Evolutionary conservation across 192 early-diverging fungal species (phyloP).

Genomic region (Diversispora eburnea): DNA sequence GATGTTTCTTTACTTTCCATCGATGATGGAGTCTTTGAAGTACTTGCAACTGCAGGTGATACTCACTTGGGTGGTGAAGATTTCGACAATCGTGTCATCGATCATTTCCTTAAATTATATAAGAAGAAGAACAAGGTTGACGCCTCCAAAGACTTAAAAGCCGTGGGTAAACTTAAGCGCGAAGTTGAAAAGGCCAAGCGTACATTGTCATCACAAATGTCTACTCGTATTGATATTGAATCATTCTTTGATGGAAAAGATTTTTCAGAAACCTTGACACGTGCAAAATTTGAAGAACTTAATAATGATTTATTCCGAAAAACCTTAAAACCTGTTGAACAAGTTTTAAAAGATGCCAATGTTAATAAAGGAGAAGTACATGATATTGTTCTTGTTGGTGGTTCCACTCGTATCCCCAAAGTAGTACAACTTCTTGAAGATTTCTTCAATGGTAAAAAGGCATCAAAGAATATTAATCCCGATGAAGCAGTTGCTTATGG

Average conservation of each 20-base stretch:
- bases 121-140: slow-evolving; percentile 90
- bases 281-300: slow-evolving; percentile 96
- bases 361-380: slow-evolving; percentile 83
- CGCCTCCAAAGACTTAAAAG: slow-evolving; percentile 76
- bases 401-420: slow-evolving; percentile 98
- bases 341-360: slow-evolving; percentile 88
- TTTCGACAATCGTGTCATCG: slow-evolving; percentile 94
- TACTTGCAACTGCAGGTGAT: slow-evolving; percentile 93
- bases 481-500: slow-evolving; percentile 99
- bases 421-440: slow-evolving; percentile 89
- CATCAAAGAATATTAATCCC: slow-evolving; percentile 95
- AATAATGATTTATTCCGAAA: slow-evolving; percentile 91
- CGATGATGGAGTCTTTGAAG: slow-evolving; percentile 95
- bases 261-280: slow-evolving; percentile 90
- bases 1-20: slow-evolving; percentile 97
- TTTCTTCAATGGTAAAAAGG: slow-evolving; percentile 96
- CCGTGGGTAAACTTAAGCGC: slow-evolving; percentile 91
- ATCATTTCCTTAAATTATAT: slow-evolving; percentile 89
- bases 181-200: slow-evolving; percentile 98
- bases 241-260: slow-evolving; percentile 83
- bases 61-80: slow-evolving; percentile 98
- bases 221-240: slow-evolving; percentile 90
- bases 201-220: slow-evolving; percentile 89
- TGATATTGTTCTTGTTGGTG: slow-evolving; percentile 97
- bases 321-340: slow-evolving; percentile 91